A percentile compares a stretch with the other conserved stretches of the same genome.
These are phyloP conservation scores for Leccinum rimulosum DNA, from an alignment of 768 basidiomycete species.

Conservation along the genomic window DNA sequence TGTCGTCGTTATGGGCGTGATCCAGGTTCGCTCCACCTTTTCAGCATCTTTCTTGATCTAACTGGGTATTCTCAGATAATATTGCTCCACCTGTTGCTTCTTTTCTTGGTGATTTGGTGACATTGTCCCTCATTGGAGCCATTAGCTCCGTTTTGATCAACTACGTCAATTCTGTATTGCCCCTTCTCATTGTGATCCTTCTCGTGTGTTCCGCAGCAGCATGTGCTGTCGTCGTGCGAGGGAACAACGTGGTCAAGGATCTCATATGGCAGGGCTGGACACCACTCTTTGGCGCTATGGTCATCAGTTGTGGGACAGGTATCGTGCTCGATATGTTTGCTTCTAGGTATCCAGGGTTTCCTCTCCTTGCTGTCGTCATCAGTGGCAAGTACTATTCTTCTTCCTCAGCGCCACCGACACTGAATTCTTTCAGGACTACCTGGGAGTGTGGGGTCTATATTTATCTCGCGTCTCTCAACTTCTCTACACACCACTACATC, in stretches of 20 bases:
- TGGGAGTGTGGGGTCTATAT: slow-evolving; percentile 87
- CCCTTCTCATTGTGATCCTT: slow-evolving; percentile 51
- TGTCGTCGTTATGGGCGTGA: slow-evolving; percentile 76
- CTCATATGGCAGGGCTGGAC: slow-evolving; percentile 86
- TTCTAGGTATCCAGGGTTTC: slow-evolving; percentile 82
- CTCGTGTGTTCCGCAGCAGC: slow-evolving; percentile 46
- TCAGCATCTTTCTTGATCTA: not conserved
- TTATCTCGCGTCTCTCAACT: slow-evolving; percentile 89
- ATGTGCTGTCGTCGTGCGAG: slow-evolving; percentile 55
- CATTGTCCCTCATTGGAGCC: slow-evolving; percentile 76
- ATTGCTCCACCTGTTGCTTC: slow-evolving; percentile 93
- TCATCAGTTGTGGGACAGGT: slow-evolving; percentile 83
- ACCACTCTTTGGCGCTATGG: slow-evolving; percentile 88
- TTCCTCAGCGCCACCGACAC: not conserved
- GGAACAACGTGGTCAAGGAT: slow-evolving; percentile 66
- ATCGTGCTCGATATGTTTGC: slow-evolving; percentile 91
- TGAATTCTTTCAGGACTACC: slow-evolving; percentile 57
- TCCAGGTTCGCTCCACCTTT: slow-evolving; percentile 58
- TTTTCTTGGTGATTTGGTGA: slow-evolving; percentile 90
- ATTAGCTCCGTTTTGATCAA: slow-evolving; percentile 71
- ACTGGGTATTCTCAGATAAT: slow-evolving; percentile 59
- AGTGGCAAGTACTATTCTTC: slow-evolving; percentile 52
- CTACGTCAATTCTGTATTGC: slow-evolving; percentile 62
- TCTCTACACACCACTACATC: slow-evolving; percentile 58
- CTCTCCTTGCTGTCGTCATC: slow-evolving; percentile 47